Percentiles rank a stretch among this genome's conserved stretches.
Conservation (phyloP, 1,284 basidiomycete species). For the Afroboletus lepidellus region DNA sequence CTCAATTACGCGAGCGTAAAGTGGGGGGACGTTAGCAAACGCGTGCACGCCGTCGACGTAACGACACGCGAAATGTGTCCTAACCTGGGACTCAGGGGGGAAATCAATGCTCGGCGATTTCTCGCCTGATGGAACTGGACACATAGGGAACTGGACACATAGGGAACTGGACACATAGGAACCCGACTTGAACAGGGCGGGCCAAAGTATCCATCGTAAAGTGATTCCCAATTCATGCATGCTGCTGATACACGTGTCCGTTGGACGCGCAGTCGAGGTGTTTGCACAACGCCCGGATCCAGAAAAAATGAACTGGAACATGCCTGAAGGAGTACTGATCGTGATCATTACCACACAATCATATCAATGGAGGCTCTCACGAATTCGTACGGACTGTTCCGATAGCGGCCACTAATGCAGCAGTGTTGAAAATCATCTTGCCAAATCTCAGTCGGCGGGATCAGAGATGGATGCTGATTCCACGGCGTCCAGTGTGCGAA, state of each 20-base stretch:
- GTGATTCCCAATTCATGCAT: conserved; percentile 12
- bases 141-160: conserved; percentile 15
- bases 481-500: conserved; percentile 17
- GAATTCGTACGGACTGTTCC: conserved; percentile 23
- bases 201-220: conserved; percentile 7
- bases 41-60: conserved; percentile 29
- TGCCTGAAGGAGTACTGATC: conserved; percentile 23
- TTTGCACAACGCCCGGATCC: conserved; percentile 25
- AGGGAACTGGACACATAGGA: conserved; percentile 17
- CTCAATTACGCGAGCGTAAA: conserved; percentile 24
- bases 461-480: conserved; percentile 22
- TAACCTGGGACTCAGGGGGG: conserved; percentile 20
- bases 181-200: conserved; percentile 9
- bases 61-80: conserved; percentile 16
- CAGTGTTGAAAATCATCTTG: conserved; percentile 25
- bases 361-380: conserved; percentile 30
- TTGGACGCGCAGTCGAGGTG: conserved; percentile 15
- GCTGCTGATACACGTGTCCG: conserved; percentile 29
- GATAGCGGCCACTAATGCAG: conserved; percentile 21
- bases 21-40: conserved; percentile 7
- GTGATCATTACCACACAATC: conserved; percentile 28
- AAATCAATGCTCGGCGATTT: conserved; percentile 14
- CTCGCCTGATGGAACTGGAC: conserved; percentile 19
- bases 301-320: conserved; percentile 21
- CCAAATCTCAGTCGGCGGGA: conserved; percentile 22